Conservation (phyloP, 164 flowering plant genomes). For the Aristolochia californica region DNA sequence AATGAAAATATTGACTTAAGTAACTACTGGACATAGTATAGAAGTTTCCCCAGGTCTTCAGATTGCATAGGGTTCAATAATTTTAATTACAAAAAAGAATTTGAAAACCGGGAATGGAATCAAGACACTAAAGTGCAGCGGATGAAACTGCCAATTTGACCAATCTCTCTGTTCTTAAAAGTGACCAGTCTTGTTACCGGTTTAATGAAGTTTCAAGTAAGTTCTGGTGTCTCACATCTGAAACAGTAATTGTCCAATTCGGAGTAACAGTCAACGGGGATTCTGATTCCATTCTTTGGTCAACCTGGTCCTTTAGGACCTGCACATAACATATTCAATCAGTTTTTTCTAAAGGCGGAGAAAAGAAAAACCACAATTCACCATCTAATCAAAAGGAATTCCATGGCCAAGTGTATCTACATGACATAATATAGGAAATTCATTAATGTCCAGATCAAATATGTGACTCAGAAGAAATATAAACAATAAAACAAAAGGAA, state of each 20-base stretch:
- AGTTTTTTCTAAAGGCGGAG: no score
- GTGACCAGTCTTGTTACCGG: not conserved
- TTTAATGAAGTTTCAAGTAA: not conserved
- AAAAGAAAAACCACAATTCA: no score
- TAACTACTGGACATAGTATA: no score
- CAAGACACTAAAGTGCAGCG: not conserved
- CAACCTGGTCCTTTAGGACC: slow-evolving; percentile 28
- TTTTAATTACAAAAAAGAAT: not conserved
- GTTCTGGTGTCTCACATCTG: slow-evolving; percentile 34
- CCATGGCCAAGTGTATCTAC: no score
- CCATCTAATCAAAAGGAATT: no score
- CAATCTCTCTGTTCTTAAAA: not conserved
- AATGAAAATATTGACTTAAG: no score
- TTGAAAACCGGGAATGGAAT: not conserved
- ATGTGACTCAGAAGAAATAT: no score
- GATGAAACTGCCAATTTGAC: not conserved
- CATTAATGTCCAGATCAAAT: no score
- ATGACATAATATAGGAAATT: no score
- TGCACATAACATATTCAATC: slow-evolving; percentile 10
- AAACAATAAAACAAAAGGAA: no score
- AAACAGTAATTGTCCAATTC: slow-evolving; percentile 42
- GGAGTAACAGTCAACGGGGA: slow-evolving; percentile 16
- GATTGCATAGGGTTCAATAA: not conserved
- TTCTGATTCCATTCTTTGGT: slow-evolving; percentile 15
- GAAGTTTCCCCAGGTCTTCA: no score